Conservation (phyloP, 495 filamentous ascomycete species). For the Cryomyces minteri region DNA sequence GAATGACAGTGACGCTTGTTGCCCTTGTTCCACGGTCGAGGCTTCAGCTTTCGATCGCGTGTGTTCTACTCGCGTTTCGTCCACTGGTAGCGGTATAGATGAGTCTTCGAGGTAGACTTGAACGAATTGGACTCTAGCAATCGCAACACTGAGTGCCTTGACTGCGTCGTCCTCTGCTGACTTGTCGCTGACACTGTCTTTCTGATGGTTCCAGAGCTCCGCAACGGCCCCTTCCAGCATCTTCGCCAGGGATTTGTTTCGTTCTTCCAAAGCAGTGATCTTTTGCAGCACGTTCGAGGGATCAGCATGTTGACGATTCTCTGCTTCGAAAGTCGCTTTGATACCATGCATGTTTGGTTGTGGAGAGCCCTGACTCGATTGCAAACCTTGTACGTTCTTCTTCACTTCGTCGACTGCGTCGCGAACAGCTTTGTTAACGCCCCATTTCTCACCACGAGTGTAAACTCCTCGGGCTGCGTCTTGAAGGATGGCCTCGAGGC, state of each 20-base stretch:
- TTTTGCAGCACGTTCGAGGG: constrained; percentile 3
- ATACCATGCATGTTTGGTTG: neutral
- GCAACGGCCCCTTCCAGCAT: constrained; percentile 54
- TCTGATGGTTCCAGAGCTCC: constrained; percentile 38
- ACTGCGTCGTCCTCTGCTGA: constrained; percentile 10
- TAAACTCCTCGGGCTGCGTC: constrained; percentile 74
- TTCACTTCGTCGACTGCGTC: constrained; percentile 75
- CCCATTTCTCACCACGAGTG: constrained; percentile 65
- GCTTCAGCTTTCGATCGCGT: constrained; percentile 2
- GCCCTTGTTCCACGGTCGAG: neutral
- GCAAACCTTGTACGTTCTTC: constrained; percentile 38
- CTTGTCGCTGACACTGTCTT: constrained; percentile 8
- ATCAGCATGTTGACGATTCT: neutral
- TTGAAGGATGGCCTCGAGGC: constrained; percentile 62
- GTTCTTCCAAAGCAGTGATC: constrained; percentile 36
- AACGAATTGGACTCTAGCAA: constrained; percentile 59
- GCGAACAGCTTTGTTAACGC: constrained; percentile 76
- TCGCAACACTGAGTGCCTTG: constrained; percentile 39
- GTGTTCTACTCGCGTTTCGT: constrained; percentile 15
- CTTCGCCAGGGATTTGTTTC: constrained; percentile 54
- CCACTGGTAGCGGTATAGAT: constrained; percentile 32
- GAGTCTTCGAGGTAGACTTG: constrained; percentile 58
- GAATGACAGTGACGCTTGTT: constrained; percentile 1
- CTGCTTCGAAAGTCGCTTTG: neutral
- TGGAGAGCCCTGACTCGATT: neutral